phyloP scores from a whole-genome alignment of 1,284 basidiomycete species.

The Dichomitus squalens region DNA sequence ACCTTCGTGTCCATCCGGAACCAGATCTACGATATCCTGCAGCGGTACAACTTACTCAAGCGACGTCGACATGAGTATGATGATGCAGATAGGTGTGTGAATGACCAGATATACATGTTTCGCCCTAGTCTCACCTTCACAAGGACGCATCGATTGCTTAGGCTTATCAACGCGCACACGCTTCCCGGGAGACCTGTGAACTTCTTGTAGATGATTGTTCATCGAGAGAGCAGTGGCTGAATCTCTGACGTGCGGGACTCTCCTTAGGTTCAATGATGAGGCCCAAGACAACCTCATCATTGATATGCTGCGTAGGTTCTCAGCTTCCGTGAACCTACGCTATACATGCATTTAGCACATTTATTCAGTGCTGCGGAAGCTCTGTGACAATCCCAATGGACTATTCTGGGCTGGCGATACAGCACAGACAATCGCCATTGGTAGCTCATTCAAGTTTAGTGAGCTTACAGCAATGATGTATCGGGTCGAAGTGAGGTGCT shows the following conservation, averaged over 20 bases:
- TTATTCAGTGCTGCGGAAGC: conserved; percentile 49
- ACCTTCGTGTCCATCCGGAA: conserved; percentile 53
- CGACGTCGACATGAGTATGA: conserved; percentile 49
- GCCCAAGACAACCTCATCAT: conserved; percentile 73
- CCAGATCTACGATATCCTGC: conserved; percentile 56
- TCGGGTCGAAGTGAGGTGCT: conserved; percentile 57
- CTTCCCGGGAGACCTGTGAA: neutral
- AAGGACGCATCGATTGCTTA: neutral
- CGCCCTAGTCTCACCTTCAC: neutral
- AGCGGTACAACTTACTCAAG: conserved; percentile 53
- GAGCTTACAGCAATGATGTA: conserved; percentile 70
- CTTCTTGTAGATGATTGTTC: neutral
- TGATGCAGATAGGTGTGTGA: conserved; percentile 57
- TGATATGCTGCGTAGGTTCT: conserved; percentile 42
- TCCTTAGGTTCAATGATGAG: conserved; percentile 74
- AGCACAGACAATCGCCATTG: conserved; percentile 75
- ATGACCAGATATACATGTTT: neutral
- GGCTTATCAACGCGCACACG: neutral
- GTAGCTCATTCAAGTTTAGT: conserved; percentile 72
- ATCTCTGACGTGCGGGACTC: too few relatives aligned
- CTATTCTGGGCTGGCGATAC: conserved; percentile 82
- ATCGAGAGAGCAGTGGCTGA: too few relatives aligned
- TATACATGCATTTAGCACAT: too few relatives aligned
- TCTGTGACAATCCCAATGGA: conserved; percentile 67
- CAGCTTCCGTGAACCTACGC: too few relatives aligned